Evolutionary conservation across 495 filamentous ascomycete genomes (phyloP).

Genomic region (Pyrenula aspistea): DNA sequence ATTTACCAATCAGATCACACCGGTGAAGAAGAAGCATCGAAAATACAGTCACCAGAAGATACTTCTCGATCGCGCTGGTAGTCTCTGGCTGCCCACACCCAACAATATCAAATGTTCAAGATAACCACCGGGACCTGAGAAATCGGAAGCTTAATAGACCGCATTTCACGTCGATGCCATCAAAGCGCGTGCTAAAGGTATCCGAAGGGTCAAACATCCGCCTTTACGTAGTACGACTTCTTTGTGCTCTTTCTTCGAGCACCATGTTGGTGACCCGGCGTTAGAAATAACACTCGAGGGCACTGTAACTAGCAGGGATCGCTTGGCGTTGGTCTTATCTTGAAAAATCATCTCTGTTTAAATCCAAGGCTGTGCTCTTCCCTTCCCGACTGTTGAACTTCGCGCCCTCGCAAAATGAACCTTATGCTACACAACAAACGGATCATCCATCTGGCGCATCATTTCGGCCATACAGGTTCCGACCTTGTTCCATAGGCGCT

Average conservation of each 20-base stretch:
- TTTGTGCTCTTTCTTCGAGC: not conserved
- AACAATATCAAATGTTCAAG: not conserved
- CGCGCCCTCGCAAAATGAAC: not conserved
- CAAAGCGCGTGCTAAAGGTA: not conserved
- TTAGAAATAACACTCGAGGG: not conserved
- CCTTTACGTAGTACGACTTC: not conserved
- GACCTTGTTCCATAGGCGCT: not conserved
- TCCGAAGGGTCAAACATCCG: not conserved
- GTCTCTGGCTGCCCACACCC: not conserved
- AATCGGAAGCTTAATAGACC: not conserved
- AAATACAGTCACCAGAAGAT: not conserved
- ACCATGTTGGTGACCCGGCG: not conserved
- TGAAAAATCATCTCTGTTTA: not conserved
- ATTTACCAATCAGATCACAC: not conserved
- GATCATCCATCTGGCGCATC: not conserved
- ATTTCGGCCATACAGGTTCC: not conserved
- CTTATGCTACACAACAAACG: not conserved
- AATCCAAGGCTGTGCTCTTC: not conserved
- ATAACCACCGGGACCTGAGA: not conserved
- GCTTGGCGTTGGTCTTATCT: not conserved
- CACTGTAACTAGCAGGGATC: not conserved
- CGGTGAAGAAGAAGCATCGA: not conserved
- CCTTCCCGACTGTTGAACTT: not conserved
- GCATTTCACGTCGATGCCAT: not conserved
- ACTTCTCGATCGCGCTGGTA: not conserved